Base-by-base conservation (phyloP, 2,329 filamentous ascomycete genomes). In the Epichloe baconii region DNA sequence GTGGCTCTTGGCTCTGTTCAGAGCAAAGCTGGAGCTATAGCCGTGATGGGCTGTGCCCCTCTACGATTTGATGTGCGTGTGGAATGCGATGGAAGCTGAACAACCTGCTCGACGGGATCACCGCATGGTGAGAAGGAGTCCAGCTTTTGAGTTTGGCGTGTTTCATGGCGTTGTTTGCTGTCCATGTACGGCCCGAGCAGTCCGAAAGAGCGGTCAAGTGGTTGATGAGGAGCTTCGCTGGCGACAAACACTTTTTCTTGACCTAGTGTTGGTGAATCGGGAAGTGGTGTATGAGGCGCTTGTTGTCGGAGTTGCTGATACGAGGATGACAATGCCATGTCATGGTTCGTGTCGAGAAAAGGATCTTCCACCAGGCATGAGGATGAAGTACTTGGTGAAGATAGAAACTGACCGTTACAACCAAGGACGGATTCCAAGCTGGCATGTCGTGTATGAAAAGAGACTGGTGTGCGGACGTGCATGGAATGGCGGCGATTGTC, bases 1-100 rank as follows among this genome's bases (percentile, higher is more conserved):
- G 35, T 56, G 52, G 23, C 51, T 54, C 19, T 56, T 57, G n/a
- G 54, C 48, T 41, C 52, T 55, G 54, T 61, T 55, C 11, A 61
- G 47, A 23, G 53, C 48, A 40, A 61, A 59, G 49, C 54, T 61
- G 52, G 57, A 61, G 40, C 44, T 40, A 45, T 56, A 51, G 12
- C 19, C 43, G n/a, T 26, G 43, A n/a, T 40, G 36, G 3, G 26
- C 47, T 17, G 31, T 23, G 17, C 19, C 12, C n/a, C 15, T 35
- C 34, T 26, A n/a, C 21, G 26, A n/a, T 17, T 7, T 19, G 36
- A 35, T 7, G 23, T 23, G 10, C 21, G 42, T 23, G 21, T 10
- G 4, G 35, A 11, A 17, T 40, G 11, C 23, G 43, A 41, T n/a
- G 10, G 21, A 21, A 17, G 11, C 2, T 19, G 34, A 35, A 21